These are phyloP conservation scores for Psilocybe cubensis DNA, from an alignment of 768 basidiomycete species.

Conservation along the genomic window DNA sequence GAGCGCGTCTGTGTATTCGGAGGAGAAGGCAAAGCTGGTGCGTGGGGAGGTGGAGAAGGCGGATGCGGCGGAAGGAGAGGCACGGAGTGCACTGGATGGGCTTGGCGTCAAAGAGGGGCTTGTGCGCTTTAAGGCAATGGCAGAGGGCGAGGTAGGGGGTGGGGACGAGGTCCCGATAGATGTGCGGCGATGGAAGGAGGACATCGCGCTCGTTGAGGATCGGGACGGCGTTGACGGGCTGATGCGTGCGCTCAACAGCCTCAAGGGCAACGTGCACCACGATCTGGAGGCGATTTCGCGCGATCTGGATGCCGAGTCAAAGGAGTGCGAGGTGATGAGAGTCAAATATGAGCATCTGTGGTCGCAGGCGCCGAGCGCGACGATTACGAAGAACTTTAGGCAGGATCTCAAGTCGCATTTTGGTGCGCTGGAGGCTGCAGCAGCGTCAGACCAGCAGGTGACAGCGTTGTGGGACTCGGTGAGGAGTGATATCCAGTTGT, in stretches of 20 bases:
- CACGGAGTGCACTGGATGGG: constrained; percentile 76
- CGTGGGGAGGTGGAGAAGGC: constrained; percentile 87
- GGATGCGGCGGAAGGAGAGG: constrained; percentile 83
- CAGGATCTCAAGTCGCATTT: constrained; percentile 81
- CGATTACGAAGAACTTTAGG: constrained; percentile 69
- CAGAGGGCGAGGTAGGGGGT: constrained; percentile 63
- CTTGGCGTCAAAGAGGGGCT: constrained; percentile 78
- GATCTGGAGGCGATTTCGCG: constrained; percentile 65
- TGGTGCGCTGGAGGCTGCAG: constrained; percentile 74
- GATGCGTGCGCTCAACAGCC: constrained; percentile 57
- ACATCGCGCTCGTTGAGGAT: constrained; percentile 71
- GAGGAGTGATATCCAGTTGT: constrained; percentile 60
- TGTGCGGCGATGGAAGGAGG: constrained; percentile 73
- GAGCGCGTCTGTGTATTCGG: constrained; percentile 94
- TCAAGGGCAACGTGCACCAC: constrained; percentile 58
- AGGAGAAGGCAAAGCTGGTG: constrained; percentile 95
- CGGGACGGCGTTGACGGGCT: constrained; percentile 68
- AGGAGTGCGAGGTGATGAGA: constrained; percentile 87
- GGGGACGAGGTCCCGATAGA: constrained; percentile 73
- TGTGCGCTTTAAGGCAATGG: constrained; percentile 70
- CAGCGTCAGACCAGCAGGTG: constrained; percentile 79
- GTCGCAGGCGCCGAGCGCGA: constrained; percentile 84
- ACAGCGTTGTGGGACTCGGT: constrained; percentile 72
- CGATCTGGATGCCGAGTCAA: constrained; percentile 80
- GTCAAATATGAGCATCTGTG: constrained; percentile 87